A percentile compares a stretch with the other conserved stretches of the same genome.
These are phyloP conservation scores for Lanzia echinophila DNA, from an alignment of 2,329 filamentous ascomycete genomes.

Conservation along the genomic window DNA sequence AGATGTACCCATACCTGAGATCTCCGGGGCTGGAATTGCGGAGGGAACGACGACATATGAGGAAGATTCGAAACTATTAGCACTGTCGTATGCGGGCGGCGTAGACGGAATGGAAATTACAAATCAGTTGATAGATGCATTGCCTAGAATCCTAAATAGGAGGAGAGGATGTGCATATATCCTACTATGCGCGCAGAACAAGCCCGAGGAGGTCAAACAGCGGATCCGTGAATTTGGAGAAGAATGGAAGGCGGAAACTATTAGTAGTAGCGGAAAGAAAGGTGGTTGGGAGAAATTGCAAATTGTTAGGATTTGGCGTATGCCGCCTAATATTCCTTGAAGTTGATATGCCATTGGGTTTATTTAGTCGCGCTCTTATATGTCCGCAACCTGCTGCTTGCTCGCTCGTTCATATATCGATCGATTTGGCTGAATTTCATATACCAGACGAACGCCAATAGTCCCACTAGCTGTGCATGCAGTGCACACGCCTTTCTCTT, in stretches of 20 bases:
- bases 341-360: background rate
- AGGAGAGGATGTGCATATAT: conserved; percentile 77
- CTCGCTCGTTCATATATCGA: background rate
- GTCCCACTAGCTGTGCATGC: conserved; percentile 8
- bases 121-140: conserved; percentile 62
- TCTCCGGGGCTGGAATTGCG: conserved; percentile 32
- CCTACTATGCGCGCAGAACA: conserved; percentile 84
- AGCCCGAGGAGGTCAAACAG: conserved; percentile 65
- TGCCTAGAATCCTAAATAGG: conserved; percentile 58
- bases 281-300: conserved; percentile 94
- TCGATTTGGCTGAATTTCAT: conserved; percentile 14
- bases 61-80: conserved; percentile 74
- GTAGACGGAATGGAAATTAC: conserved; percentile 92
- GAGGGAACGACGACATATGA: conserved; percentile 49
- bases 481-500: conserved; percentile 1
- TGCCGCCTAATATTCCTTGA: conserved; percentile 4
- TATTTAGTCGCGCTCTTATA: background rate
- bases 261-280: conserved; percentile 75
- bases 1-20: conserved; percentile 50
- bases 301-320: conserved; percentile 77
- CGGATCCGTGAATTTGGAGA: conserved; percentile 51
- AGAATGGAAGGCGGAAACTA: conserved; percentile 68
- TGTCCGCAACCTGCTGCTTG: background rate
- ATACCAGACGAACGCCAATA: conserved; percentile 18
- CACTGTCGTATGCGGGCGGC: conserved; percentile 84